Evolutionary conservation across 306 rosid genomes (phyloP).

Genomic region (Lablab purpureus): DNA sequence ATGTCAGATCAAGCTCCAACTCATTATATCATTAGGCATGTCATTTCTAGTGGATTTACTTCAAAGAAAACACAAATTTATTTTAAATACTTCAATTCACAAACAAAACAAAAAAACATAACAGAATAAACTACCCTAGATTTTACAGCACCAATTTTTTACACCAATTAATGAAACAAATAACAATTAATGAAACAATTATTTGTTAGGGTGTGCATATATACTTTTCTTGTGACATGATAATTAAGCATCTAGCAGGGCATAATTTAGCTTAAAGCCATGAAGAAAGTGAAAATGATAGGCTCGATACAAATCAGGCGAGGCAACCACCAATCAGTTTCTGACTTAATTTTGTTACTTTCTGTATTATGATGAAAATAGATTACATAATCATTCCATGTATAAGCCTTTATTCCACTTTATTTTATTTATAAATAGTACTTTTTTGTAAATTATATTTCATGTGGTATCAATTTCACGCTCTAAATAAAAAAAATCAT

Average conservation of each 20-base stretch:
- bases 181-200: neutral
- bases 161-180: too few relatives aligned
- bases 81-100: too few relatives aligned
- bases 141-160: too few relatives aligned
- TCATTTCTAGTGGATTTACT: too few relatives aligned
- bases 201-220: neutral
- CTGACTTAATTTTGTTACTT: neutral
- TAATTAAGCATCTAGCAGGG: neutral
- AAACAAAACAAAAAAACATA: too few relatives aligned
- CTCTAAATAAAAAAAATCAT: too few relatives aligned
- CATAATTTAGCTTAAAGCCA: constrained; percentile 5
- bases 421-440: neutral
- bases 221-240: neutral
- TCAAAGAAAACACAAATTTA: too few relatives aligned
- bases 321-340: neutral
- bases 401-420: neutral
- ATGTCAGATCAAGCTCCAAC: neutral
- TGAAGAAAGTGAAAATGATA: neutral
- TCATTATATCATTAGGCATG: neutral
- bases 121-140: too few relatives aligned
- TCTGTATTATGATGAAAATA: neutral
- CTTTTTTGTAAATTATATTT: too few relatives aligned
- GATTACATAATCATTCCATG: neutral
- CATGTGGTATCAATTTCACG: neutral
- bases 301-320: neutral